Conservation (phyloP, 805 yeast species). For the Metschnikowia corniflorae region DNA sequence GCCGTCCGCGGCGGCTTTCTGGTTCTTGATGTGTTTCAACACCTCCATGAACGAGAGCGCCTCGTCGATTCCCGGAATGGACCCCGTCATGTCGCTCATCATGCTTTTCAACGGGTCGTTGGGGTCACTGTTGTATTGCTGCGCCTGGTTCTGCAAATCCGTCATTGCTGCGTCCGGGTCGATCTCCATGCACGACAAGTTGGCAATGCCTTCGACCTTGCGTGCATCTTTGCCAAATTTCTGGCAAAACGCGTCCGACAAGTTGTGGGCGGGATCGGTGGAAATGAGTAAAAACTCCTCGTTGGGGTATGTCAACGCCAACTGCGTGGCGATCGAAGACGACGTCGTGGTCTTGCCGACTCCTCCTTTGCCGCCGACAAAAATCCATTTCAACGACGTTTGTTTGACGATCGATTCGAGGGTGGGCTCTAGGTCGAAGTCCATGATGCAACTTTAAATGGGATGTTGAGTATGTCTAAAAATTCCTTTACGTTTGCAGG, state of each 20-base stretch:
- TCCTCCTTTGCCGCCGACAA: conserved; percentile 99
- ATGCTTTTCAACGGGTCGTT: conserved; percentile 64
- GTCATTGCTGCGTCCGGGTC: conserved; percentile 93
- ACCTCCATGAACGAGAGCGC: conserved; percentile 98
- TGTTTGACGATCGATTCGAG: conserved; percentile 60
- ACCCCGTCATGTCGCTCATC: conserved; percentile 88
- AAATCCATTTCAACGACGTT: conserved; percentile 86
- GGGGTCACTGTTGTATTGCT: conserved; percentile 50
- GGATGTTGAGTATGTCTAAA: no score
- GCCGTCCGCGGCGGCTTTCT: conserved; percentile 29
- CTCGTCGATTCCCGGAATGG: conserved; percentile 98
- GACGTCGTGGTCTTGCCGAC: conserved; percentile 99
- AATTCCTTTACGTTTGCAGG: no score
- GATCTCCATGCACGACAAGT: conserved; percentile 96
- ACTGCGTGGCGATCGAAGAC: conserved; percentile 89
- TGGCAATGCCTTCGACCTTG: conserved; percentile 81
- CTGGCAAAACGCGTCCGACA: conserved; percentile 97
- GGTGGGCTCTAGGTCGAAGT: conserved; percentile 67
- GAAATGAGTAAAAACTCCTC: conserved; percentile 87
- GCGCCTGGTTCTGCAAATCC: conserved; percentile 69
- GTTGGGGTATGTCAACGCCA: conserved; percentile 75
- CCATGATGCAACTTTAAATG: no score
- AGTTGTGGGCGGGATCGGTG: conserved; percentile 97
- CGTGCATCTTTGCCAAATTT: conserved; percentile 97
- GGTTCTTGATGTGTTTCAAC: conserved; percentile 89